phyloP scores from a whole-genome alignment of 768 basidiomycete genomes.

The Heimioporus sp. region DNA sequence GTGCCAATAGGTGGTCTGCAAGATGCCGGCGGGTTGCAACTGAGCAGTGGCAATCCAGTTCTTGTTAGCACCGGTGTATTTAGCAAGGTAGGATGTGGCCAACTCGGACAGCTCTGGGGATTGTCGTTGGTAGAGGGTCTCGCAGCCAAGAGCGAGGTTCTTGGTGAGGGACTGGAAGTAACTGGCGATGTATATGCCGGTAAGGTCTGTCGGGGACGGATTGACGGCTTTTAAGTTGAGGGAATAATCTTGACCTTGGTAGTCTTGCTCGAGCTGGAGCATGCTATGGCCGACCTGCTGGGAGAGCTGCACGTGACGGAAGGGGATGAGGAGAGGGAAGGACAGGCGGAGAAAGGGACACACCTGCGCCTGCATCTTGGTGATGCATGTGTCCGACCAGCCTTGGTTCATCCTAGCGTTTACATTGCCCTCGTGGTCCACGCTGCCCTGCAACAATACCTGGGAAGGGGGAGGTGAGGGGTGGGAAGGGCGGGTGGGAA shows the following conservation, averaged over 20 bases:
- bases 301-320: constrained; percentile 56
- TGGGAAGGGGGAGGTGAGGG: constrained; percentile 42
- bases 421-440: constrained; percentile 92
- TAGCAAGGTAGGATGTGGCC: constrained; percentile 75
- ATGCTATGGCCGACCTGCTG: constrained; percentile 79
- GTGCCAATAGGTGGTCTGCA: constrained; percentile 96
- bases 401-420: constrained; percentile 87
- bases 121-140: constrained; percentile 80
- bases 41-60: constrained; percentile 95
- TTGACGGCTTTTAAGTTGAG: constrained; percentile 88
- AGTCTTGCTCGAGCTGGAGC: constrained; percentile 94
- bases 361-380: constrained; percentile 89
- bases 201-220: constrained; percentile 81
- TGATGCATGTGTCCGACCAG: constrained; percentile 73
- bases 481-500: constrained; percentile 14
- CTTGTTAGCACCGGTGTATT: constrained; percentile 67
- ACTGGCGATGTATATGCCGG: constrained; percentile 89
- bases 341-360: constrained; percentile 19
- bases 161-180: constrained; percentile 93
- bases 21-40: constrained; percentile 73
- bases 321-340: constrained; percentile 1
- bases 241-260: constrained; percentile 82
- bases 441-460: constrained; percentile 90
- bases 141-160: constrained; percentile 84
- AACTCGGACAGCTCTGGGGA: constrained; percentile 69